Evolutionary conservation across 1,284 basidiomycete genomes (phyloP), one percentile per base, ranked within the genome.

Genomic region (Cutaneotrichosporon daszewskae): DNA sequence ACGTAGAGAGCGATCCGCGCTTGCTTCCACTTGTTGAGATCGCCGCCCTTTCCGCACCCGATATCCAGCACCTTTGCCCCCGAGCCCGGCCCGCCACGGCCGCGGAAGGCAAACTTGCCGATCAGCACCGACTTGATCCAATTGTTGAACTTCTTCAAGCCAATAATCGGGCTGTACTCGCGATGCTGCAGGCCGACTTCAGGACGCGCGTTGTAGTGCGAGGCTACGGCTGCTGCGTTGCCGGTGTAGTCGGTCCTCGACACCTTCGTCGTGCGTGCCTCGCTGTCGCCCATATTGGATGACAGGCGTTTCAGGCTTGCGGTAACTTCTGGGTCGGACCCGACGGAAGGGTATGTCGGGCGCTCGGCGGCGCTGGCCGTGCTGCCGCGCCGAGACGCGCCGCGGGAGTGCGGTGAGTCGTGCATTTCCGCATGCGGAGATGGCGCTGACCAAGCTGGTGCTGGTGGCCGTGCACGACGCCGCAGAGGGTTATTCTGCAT

Each of bases 121-220:
- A 97, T 94, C 50, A 96, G 77, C 10, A 95, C 88, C 12, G 87
- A 89, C 71, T 97, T 97, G 59, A 96, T 83, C 92, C 95, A 99
- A 73, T 99, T 98, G 74, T 99, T 99, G 75, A 97, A 98, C 66
- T 81, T 87, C 70, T 94, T 92, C 44, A 99, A 77, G 18, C 90
- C 91, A 47, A 96, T 89, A 62, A 98, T 99, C 25, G 91, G 89
- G 6, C 91, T 96, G n/a, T 84, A 82, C 53, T 81, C 79, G 27
- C 95, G 84, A 53, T 85, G 82, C 9, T 81, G 76, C 23, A 89
- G 79, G 40, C 89, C 91, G 11, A 94, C 84, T 49, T 99, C 91
- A 4, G 87, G 88, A 10, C 95, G 81, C 32, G 82, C 78, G 67
- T 98, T 98, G 72, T 98, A 87, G 45, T 64, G 60, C 14, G 57